These are phyloP conservation scores for Eutypa lata DNA, from an alignment of 2,329 filamentous ascomycete species.

Conservation along the genomic window DNA sequence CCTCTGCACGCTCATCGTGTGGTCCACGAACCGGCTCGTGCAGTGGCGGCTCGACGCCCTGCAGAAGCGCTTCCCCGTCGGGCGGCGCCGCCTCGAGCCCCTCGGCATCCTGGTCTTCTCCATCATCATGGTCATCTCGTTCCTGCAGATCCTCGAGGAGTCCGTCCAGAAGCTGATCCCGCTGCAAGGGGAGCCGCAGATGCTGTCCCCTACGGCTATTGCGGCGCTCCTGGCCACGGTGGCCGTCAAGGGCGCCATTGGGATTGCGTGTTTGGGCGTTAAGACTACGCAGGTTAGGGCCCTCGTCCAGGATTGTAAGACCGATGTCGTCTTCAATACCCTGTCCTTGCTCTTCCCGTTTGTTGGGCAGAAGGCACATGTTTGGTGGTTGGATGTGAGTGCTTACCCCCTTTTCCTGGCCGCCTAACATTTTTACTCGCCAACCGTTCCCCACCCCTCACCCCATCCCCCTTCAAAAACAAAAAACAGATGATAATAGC, in stretches of 20 bases:
- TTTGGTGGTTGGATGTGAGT: slow-evolving; percentile 65
- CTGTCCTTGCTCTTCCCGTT: slow-evolving; percentile 61
- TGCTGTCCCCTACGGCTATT: slow-evolving; percentile 51
- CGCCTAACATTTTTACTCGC: too few relatives aligned
- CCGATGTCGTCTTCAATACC: slow-evolving; percentile 63
- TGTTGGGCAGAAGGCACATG: slow-evolving; percentile 52
- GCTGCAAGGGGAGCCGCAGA: slow-evolving; percentile 38
- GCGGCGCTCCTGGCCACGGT: slow-evolving; percentile 56
- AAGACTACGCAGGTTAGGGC: slow-evolving; percentile 64
- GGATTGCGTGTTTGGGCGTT: slow-evolving; percentile 55
- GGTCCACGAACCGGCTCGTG: slow-evolving; percentile 57
- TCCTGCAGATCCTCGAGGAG: slow-evolving; percentile 58
- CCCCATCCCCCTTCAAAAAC: too few relatives aligned
- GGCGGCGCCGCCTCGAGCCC: slow-evolving; percentile 54
- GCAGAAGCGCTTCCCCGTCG: slow-evolving; percentile 55
- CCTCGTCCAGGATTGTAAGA: slow-evolving; percentile 61
- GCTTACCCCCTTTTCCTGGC: not conserved
- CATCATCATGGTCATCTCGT: slow-evolving; percentile 62
- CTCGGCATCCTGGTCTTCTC: slow-evolving; percentile 62
- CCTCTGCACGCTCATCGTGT: slow-evolving; percentile 59
- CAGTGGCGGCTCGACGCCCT: slow-evolving; percentile 51
- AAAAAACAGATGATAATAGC: too few relatives aligned
- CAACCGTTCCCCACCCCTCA: too few relatives aligned
- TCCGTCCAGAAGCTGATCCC: slow-evolving; percentile 57
- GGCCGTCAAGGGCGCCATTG: slow-evolving; percentile 57